phyloP scores from a whole-genome alignment of 768 basidiomycete species.

The Kwoniella bestiolae region DNA sequence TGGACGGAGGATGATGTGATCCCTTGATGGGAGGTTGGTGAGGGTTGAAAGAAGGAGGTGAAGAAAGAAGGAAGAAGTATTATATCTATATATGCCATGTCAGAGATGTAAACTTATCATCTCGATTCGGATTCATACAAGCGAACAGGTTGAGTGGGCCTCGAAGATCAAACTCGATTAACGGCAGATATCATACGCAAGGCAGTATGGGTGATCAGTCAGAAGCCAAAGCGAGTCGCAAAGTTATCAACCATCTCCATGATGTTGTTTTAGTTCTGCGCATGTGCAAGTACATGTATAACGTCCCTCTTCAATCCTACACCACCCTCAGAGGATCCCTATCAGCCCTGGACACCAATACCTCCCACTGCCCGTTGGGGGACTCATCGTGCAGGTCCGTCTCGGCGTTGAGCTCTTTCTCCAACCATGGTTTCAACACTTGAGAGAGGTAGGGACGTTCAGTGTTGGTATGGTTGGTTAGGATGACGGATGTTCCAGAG shows the following conservation, averaged over 20 bases:
- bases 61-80: neutral
- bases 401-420: conserved; percentile 61
- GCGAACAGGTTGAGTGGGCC: neutral
- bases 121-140: neutral
- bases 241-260: no score
- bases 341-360: conserved; percentile 75
- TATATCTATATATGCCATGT: neutral
- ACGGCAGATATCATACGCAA: no score
- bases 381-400: conserved; percentile 28
- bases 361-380: conserved; percentile 59
- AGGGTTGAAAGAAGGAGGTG: neutral
- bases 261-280: no score
- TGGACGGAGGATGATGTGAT: neutral
- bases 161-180: neutral
- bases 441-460: conserved; percentile 86
- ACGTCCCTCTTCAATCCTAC: neutral
- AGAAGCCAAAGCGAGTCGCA: no score
- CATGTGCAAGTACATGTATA: no score
- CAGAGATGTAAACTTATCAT: conserved; percentile 8
- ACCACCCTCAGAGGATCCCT: conserved; percentile 66
- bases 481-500: conserved; percentile 74
- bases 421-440: conserved; percentile 69
- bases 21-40: neutral
- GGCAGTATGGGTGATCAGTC: no score
- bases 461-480: conserved; percentile 90